phyloP scores from a whole-genome alignment of 2,329 filamentous ascomycete species.

The Colletotrichum camelliae region DNA sequence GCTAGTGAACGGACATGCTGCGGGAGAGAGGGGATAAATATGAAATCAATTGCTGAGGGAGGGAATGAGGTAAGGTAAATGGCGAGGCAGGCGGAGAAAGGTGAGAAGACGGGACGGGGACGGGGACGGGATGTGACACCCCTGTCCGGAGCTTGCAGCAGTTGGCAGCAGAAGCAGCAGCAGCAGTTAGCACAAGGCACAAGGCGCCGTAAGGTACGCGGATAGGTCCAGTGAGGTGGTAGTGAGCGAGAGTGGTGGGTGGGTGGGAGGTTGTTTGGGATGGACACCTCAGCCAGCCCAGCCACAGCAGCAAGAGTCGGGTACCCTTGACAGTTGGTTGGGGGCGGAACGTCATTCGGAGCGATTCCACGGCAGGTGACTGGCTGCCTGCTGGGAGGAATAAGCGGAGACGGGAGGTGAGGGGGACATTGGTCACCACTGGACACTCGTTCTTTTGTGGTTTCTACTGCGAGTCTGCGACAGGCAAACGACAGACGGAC shows the following conservation, averaged over 20 bases:
- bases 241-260: neutral
- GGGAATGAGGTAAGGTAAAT: neutral
- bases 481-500: neutral
- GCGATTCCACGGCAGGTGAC: neutral
- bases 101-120: conserved; percentile 7
- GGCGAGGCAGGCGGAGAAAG: neutral
- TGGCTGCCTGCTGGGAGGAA: neutral
- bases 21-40: neutral
- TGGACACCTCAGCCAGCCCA: conserved; percentile 4
- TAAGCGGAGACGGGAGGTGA: neutral
- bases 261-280: conserved; percentile 1
- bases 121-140: conserved; percentile 20
- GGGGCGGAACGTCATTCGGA: conserved; percentile 16
- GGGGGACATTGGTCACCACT: neutral
- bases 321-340: conserved; percentile 3
- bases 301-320: neutral
- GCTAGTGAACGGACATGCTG: conserved; percentile 10
- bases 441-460: neutral
- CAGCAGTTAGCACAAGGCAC: neutral
- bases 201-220: neutral
- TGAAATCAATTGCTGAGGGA: conserved; percentile 1
- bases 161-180: neutral
- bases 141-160: conserved; percentile 4
- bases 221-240: neutral
- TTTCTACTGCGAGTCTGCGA: neutral